Conservation (phyloP, 2,329 filamentous ascomycete genomes). For the Phoma sp. region DNA sequence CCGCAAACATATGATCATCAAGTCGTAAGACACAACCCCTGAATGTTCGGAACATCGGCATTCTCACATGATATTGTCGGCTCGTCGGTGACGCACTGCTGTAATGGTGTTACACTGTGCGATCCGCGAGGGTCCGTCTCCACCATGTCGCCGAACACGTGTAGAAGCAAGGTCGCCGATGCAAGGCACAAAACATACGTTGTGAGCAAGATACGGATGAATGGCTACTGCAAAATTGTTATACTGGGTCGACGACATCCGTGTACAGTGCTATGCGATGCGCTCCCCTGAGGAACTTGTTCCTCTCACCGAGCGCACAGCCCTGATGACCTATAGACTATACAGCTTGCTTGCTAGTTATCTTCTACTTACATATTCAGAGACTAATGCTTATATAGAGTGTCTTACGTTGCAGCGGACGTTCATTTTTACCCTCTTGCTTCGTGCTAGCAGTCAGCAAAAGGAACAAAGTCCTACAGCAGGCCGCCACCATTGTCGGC, state of each 20-base stretch:
- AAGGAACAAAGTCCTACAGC: too few relatives aligned
- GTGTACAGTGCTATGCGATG: not conserved
- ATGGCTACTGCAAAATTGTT: not conserved
- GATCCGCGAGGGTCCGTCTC: not conserved
- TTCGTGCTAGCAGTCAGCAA: too few relatives aligned
- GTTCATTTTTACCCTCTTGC: too few relatives aligned
- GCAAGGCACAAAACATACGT: not conserved
- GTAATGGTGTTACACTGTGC: not conserved
- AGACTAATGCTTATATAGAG: too few relatives aligned
- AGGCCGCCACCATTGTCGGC: not conserved
- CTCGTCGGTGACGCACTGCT: slow-evolving; percentile 1
- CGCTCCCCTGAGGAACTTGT: too few relatives aligned
- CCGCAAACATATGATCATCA: slow-evolving; percentile 13
- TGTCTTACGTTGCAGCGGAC: too few relatives aligned
- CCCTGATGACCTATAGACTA: too few relatives aligned
- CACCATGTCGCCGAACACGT: slow-evolving; percentile 5
- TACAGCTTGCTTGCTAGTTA: too few relatives aligned
- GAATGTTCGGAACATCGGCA: slow-evolving; percentile 6
- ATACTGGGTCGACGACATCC: not conserved
- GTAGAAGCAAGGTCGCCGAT: slow-evolving; percentile 10
- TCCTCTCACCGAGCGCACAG: too few relatives aligned
- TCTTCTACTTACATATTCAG: too few relatives aligned
- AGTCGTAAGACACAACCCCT: slow-evolving; percentile 5
- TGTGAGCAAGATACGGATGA: not conserved
- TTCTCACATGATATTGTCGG: not conserved